These are phyloP conservation scores for Colletotrichum kahawae DNA, from an alignment of 2,329 filamentous ascomycete genomes.

Conservation along the genomic window DNA sequence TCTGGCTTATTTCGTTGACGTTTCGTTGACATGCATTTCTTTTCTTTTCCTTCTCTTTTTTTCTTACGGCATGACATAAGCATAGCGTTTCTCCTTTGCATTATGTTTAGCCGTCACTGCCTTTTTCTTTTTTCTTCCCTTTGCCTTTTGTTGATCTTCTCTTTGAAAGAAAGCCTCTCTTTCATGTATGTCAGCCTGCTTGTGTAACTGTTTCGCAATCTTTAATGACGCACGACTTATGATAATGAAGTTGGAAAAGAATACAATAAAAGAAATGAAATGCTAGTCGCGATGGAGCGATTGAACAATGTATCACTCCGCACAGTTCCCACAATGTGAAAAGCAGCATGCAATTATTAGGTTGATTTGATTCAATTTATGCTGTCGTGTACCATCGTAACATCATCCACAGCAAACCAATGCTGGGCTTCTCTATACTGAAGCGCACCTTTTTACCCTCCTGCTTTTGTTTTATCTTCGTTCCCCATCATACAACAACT, in stretches of 20 bases:
- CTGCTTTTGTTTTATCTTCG: neutral
- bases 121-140: neutral
- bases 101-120: neutral
- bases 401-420: slow-evolving; percentile 10
- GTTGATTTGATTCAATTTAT: slow-evolving; percentile 21
- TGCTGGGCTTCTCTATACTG: slow-evolving; percentile 18
- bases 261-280: neutral
- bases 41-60: neutral
- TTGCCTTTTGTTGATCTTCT: neutral
- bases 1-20: neutral
- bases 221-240: neutral
- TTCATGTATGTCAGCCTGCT: neutral
- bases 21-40: neutral
- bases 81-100: neutral
- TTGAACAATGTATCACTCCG: neutral
- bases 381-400: slow-evolving; percentile 21
- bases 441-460: slow-evolving; percentile 2
- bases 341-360: neutral
- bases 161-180: neutral
- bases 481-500: neutral
- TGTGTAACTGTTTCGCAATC: neutral
- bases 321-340: neutral
- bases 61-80: neutral
- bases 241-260: neutral
- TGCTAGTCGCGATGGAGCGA: neutral